Conservation (phyloP, 306 rosid species). For the Alnus glutinosa region DNA sequence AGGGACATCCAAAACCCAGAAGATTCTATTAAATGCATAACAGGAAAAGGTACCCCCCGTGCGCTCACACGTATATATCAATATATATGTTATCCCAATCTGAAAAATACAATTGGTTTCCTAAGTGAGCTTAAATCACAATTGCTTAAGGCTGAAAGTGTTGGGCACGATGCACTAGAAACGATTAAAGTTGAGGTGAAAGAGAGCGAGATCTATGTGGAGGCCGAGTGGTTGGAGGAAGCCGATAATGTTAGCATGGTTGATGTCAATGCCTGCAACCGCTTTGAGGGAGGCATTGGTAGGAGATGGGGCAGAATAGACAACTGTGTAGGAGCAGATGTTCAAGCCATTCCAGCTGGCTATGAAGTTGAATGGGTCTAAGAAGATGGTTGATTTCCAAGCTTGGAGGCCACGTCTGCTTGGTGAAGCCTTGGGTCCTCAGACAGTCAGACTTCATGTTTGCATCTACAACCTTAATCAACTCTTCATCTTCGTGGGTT, state of each 20-base stretch:
- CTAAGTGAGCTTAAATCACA: no score
- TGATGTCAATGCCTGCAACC: slow-evolving; percentile 78
- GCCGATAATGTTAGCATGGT: slow-evolving; percentile 78
- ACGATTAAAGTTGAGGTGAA: slow-evolving; percentile 70
- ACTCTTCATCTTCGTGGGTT: neutral
- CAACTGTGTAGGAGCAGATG: slow-evolving; percentile 68
- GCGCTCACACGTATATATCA: no score
- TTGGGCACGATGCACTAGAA: slow-evolving; percentile 70
- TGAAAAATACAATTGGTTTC: no score
- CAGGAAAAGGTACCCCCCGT: no score
- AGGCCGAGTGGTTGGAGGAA: slow-evolving; percentile 54
- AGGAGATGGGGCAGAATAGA: slow-evolving; percentile 54
- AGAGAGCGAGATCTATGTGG: slow-evolving; percentile 55
- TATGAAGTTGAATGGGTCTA: slow-evolving; percentile 62
- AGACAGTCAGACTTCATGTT: slow-evolving; percentile 5
- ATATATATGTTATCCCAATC: no score
- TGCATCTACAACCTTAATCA: neutral
- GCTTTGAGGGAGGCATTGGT: slow-evolving; percentile 45
- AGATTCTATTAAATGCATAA: no score
- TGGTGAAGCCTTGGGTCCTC: slow-evolving; percentile 36
- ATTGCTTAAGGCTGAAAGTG: slow-evolving; percentile 33
- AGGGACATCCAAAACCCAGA: no score
- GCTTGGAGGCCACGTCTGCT: slow-evolving; percentile 77
- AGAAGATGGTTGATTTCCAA: slow-evolving; percentile 60
- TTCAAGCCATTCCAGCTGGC: slow-evolving; percentile 59